A percentile compares a stretch with the other conserved stretches of the same genome.
These are phyloP conservation scores for Ophiostoma sp. DNA, from an alignment of 2,329 filamentous ascomycete genomes.

Conservation along the genomic window DNA sequence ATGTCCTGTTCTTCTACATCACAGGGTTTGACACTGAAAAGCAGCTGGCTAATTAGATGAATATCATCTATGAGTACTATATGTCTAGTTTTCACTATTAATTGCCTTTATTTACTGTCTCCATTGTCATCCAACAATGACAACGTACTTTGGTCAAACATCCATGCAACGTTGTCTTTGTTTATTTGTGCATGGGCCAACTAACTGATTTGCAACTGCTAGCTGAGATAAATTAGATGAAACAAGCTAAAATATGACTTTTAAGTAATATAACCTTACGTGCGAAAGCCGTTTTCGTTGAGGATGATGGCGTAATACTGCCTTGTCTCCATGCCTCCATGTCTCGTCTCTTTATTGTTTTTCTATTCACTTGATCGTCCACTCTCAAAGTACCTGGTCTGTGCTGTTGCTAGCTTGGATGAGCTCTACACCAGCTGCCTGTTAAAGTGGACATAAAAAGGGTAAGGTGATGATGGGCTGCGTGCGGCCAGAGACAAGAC, in stretches of 20 bases:
- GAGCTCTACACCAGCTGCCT: neutral
- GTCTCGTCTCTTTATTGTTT: slow-evolving; percentile 11
- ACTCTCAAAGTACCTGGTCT: neutral
- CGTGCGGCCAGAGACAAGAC: neutral
- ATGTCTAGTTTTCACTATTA: no score
- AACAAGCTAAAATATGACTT: no score
- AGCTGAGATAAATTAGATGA: neutral
- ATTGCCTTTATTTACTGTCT: no score
- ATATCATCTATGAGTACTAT: neutral
- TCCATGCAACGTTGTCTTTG: slow-evolving; percentile 9
- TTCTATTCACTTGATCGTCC: neutral
- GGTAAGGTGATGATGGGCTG: neutral
- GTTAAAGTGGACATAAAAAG: neutral
- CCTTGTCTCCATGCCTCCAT: neutral
- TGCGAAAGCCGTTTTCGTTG: slow-evolving; percentile 19
- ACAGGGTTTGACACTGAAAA: no score
- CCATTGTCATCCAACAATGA: neutral
- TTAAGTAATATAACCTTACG: slow-evolving; percentile 10
- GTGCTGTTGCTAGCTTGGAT: neutral
- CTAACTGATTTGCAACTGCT: neutral
- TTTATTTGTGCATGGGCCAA: neutral
- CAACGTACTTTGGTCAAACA: neutral
- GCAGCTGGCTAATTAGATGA: neutral
- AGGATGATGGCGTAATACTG: slow-evolving; percentile 1
- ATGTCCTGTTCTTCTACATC: no score